phyloP scores from a whole-genome alignment of 805 yeast genomes.

The Millerozyma miso region DNA sequence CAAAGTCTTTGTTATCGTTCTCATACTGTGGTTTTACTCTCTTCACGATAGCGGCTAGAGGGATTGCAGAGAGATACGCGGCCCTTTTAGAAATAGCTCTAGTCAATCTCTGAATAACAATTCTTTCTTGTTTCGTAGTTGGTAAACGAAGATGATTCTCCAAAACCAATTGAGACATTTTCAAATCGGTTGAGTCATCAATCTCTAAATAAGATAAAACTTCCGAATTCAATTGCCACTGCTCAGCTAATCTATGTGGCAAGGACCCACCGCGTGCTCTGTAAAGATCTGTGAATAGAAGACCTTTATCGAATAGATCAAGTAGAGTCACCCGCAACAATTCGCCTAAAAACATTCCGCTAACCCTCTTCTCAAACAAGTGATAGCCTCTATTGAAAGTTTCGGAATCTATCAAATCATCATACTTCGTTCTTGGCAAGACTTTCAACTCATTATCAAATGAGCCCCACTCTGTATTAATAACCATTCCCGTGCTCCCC shows the following conservation, averaged over 20 bases:
- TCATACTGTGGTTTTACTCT: slow-evolving; percentile 59
- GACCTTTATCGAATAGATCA: slow-evolving; percentile 58
- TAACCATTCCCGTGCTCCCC: slow-evolving; percentile 69
- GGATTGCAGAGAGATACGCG: slow-evolving; percentile 86
- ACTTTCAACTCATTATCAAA: slow-evolving; percentile 78
- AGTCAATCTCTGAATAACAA: slow-evolving; percentile 66
- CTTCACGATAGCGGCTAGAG: slow-evolving; percentile 79
- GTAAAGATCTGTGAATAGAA: slow-evolving; percentile 54
- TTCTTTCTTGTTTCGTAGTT: slow-evolving; percentile 67
- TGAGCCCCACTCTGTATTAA: slow-evolving; percentile 98
- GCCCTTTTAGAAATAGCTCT: slow-evolving; percentile 82
- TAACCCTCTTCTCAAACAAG: slow-evolving; percentile 86
- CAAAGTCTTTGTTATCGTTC: slow-evolving; percentile 60
- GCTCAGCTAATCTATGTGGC: slow-evolving; percentile 64
- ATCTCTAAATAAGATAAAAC: slow-evolving; percentile 82
- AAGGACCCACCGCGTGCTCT: slow-evolving; percentile 37
- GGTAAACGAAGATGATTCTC: slow-evolving; percentile 65
- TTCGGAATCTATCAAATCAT: slow-evolving; percentile 59
- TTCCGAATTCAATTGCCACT: slow-evolving; percentile 78
- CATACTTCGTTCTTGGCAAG: slow-evolving; percentile 78
- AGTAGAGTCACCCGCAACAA: slow-evolving; percentile 68
- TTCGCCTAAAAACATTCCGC: slow-evolving; percentile 94
- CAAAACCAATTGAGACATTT: slow-evolving; percentile 65
- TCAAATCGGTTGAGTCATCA: slow-evolving; percentile 72
- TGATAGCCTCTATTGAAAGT: slow-evolving; percentile 86